A percentile compares a stretch with the other conserved stretches of the same genome.
phyloP scores from a whole-genome alignment of 1,284 basidiomycete species.

The Cutaneotrichosporon curvatum region DNA sequence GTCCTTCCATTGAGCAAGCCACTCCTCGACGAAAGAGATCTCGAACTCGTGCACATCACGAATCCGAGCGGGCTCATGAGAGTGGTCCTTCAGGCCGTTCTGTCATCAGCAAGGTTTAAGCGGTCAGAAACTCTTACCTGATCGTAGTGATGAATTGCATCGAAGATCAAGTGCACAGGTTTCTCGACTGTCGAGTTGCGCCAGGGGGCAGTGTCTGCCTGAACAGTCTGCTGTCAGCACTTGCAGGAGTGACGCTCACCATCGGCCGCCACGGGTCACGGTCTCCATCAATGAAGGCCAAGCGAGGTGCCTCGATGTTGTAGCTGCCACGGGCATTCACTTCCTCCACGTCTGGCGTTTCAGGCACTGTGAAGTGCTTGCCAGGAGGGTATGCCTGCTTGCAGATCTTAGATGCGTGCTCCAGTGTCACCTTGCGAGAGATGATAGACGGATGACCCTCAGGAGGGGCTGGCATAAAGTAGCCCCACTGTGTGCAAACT shows the following conservation, averaged over 20 bases:
- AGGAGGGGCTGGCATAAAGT: constrained; percentile 54
- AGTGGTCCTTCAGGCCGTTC: constrained; percentile 62
- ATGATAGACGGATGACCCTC: constrained; percentile 34
- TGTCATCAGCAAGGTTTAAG: constrained; percentile 34
- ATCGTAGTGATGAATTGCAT: constrained; percentile 84
- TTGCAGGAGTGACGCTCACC: constrained; percentile 16
- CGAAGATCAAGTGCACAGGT: constrained; percentile 86
- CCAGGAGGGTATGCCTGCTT: constrained; percentile 75
- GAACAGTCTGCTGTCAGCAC: constrained; percentile 53
- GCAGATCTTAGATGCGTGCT: constrained; percentile 75
- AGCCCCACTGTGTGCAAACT: constrained; percentile 86
- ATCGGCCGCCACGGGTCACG: constrained; percentile 71
- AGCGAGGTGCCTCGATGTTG: constrained; percentile 61
- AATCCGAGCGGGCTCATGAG: constrained; percentile 70
- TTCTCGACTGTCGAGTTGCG: constrained; percentile 63
- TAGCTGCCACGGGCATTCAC: constrained; percentile 76
- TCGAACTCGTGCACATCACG: constrained; percentile 71
- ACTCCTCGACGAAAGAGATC: constrained; percentile 69
- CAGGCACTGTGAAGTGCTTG: constrained; percentile 62
- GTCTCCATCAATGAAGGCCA: constrained; percentile 62
- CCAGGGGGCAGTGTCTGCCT: constrained; percentile 65
- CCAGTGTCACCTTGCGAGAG: constrained; percentile 59
- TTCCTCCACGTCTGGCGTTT: constrained; percentile 64
- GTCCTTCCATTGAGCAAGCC: constrained; percentile 62
- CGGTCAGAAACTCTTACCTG: constrained; percentile 40